Evolutionary conservation across 768 basidiomycete genomes (phyloP).

Genomic region (Hydnomerulius pinastri): DNA sequence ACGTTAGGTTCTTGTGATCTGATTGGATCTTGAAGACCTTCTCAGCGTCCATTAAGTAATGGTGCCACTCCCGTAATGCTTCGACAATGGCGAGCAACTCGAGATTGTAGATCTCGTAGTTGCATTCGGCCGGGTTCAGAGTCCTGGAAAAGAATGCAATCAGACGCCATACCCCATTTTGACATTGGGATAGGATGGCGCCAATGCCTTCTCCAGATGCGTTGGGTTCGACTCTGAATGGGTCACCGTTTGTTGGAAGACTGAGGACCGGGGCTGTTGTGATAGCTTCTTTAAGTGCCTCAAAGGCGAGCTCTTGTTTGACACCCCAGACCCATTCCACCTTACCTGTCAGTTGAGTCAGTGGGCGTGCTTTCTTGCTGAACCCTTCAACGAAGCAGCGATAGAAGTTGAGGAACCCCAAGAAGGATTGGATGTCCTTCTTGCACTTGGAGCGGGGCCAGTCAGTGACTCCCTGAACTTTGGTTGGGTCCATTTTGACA

Average conservation of each 20-base stretch:
- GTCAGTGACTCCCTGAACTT: neutral
- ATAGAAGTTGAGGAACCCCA: constrained; percentile 44
- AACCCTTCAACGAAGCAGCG: constrained; percentile 35
- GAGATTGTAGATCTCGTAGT: constrained; percentile 51
- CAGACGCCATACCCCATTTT: constrained; percentile 32
- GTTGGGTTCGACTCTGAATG: constrained; percentile 29
- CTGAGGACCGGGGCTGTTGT: constrained; percentile 29
- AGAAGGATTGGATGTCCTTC: constrained; percentile 41
- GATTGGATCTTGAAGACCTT: too few relatives aligned
- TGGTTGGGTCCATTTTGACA: constrained; percentile 5
- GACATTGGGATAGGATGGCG: constrained; percentile 27
- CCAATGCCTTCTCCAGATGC: constrained; percentile 35
- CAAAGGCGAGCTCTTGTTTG: constrained; percentile 24
- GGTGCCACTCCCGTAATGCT: too few relatives aligned
- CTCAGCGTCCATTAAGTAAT: too few relatives aligned
- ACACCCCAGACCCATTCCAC: constrained; percentile 28
- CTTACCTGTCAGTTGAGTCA: constrained; percentile 32
- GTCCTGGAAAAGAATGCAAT: constrained; percentile 40
- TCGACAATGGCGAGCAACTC: too few relatives aligned
- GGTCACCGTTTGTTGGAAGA: constrained; percentile 9
- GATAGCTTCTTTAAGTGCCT: constrained; percentile 30
- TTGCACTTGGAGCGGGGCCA: constrained; percentile 17
- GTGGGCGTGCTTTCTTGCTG: constrained; percentile 28
- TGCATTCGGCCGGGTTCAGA: constrained; percentile 37
- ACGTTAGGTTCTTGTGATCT: too few relatives aligned